Conservation (phyloP, 768 basidiomycete genomes). For the Leccinellum rugosiceps region DNA sequence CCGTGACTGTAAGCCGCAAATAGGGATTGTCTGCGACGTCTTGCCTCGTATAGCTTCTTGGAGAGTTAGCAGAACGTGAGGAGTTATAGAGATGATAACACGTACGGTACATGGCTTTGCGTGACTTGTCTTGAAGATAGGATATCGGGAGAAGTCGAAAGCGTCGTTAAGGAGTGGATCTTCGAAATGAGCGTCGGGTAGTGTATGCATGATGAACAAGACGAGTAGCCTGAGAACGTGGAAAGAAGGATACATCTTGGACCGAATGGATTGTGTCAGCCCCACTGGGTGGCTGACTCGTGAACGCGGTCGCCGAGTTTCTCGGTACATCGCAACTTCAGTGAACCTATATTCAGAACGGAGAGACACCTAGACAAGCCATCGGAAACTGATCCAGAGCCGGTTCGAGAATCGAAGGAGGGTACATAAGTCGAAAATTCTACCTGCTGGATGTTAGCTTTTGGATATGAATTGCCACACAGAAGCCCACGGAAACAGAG, state of each 20-base stretch:
- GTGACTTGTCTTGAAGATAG: slow-evolving; percentile 2
- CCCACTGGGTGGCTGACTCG: slow-evolving; percentile 13
- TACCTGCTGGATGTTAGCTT: slow-evolving; percentile 7
- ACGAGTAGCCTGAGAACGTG: background rate
- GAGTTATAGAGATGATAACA: background rate
- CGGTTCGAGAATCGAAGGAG: background rate
- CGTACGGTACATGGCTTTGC: slow-evolving; percentile 4
- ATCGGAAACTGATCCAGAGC: background rate
- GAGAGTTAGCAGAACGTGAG: background rate
- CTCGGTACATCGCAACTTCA: background rate
- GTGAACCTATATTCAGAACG: background rate
- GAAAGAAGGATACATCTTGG: background rate
- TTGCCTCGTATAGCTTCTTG: background rate
- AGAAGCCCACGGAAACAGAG: slow-evolving; percentile 24
- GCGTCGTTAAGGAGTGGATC: slow-evolving; percentile 18
- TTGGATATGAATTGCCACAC: background rate
- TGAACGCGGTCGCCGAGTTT: background rate
- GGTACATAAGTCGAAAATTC: slow-evolving; percentile 16
- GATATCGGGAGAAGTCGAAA: slow-evolving; percentile 18
- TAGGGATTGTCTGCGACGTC: slow-evolving; percentile 2
- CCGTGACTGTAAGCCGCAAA: background rate
- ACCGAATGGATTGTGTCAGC: slow-evolving; percentile 10
- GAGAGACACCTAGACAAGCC: background rate
- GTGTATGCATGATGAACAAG: background rate
- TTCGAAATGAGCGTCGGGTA: slow-evolving; percentile 21